Evolutionary conservation across 805 yeast genomes (phyloP).

Genomic region (Kodamaea jinghongensis): DNA sequence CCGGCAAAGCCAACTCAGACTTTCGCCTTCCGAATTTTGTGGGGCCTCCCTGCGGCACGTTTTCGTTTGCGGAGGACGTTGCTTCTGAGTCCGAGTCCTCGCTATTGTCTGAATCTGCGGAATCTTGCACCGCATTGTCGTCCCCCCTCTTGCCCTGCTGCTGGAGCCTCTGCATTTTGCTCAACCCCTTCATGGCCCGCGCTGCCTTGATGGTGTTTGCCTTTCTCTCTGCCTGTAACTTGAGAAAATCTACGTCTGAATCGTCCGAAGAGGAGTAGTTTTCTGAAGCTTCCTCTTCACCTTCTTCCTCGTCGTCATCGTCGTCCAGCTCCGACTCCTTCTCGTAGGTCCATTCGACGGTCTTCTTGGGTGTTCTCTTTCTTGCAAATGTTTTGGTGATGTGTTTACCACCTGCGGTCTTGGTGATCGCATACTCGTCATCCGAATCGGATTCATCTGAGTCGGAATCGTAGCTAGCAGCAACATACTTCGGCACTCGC

Average conservation of each 20-base stretch:
- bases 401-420: constrained; percentile 8
- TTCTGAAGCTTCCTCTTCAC: constrained; percentile 6
- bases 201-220: constrained; percentile 53
- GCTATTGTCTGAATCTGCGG: background rate
- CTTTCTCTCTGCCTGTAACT: constrained; percentile 65
- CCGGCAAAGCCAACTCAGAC: constrained; percentile 40
- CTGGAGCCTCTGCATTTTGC: constrained; percentile 12
- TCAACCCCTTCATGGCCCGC: constrained; percentile 25
- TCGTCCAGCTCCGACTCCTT: constrained; percentile 22
- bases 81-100: constrained; percentile 5
- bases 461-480: background rate
- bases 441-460: constrained; percentile 29
- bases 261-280: constrained; percentile 9
- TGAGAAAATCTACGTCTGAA: constrained; percentile 69
- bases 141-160: background rate
- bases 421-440: constrained; percentile 14
- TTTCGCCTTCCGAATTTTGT: constrained; percentile 34
- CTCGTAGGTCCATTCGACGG: constrained; percentile 22
- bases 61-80: constrained; percentile 4
- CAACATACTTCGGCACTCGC: constrained; percentile 1
- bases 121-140: background rate
- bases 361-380: constrained; percentile 24
- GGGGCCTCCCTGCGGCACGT: background rate
- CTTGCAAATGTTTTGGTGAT: constrained; percentile 12
- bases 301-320: constrained; percentile 9